A percentile compares a stretch with the other conserved stretches of the same genome.
Conservation (phyloP, 352 stramenopile genomes). For the Labyrinthula sp. region DNA sequence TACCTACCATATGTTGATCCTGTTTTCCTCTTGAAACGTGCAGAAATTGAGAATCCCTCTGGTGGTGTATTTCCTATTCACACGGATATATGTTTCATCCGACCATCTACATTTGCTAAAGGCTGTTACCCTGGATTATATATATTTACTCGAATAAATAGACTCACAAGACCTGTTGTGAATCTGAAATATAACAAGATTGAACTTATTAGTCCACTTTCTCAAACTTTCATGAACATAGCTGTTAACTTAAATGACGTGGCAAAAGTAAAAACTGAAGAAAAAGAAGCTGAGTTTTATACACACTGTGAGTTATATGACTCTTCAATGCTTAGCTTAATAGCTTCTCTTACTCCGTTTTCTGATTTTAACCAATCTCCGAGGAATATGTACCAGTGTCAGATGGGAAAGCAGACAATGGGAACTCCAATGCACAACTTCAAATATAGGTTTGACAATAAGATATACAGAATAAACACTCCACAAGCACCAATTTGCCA, state of each 20-base stretch:
- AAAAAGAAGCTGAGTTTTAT: constrained; percentile 78
- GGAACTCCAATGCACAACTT: constrained; percentile 97
- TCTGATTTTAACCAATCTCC: constrained; percentile 95
- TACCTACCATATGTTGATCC: constrained; percentile 4
- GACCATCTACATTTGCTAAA: constrained; percentile 31
- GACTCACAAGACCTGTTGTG: constrained; percentile 72
- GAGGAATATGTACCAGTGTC: constrained; percentile 98
- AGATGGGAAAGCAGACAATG: constrained; percentile 99
- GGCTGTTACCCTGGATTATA: constrained; percentile 89
- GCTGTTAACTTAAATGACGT: constrained; percentile 10
- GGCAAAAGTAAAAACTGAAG: constrained; percentile 50
- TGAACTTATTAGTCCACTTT: constrained; percentile 92
- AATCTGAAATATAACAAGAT: constrained; percentile 64
- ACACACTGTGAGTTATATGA: constrained; percentile 93
- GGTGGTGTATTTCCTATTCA: too few relatives aligned
- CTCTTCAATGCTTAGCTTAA: constrained; percentile 90
- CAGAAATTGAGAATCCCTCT: too few relatives aligned
- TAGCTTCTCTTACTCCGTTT: constrained; percentile 92
- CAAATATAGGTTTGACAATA: constrained; percentile 87
- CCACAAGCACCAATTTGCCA: constrained; percentile 98
- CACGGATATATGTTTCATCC: constrained; percentile 19
- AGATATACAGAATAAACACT: constrained; percentile 97
- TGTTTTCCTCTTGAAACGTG: constrained; percentile 1
- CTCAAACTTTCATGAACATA: constrained; percentile 45
- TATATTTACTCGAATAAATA: constrained; percentile 78